These are phyloP conservation scores for Saussurea involucrata DNA, from an alignment of 129 eudicot species.

Conservation along the genomic window DNA sequence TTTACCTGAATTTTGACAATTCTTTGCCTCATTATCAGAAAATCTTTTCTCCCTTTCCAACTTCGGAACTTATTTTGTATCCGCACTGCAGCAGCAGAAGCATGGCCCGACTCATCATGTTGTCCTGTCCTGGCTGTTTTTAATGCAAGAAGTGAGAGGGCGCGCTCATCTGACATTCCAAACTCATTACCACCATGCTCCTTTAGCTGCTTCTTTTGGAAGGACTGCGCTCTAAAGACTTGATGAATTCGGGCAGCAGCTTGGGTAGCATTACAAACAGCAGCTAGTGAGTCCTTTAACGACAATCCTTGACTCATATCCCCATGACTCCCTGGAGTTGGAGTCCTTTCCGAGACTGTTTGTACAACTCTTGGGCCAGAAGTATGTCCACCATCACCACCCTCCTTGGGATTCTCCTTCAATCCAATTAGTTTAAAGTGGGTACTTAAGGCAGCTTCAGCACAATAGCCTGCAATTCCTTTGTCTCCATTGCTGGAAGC, in stretches of 20 bases:
- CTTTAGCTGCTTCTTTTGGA: conserved; percentile 73
- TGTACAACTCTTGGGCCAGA: conserved; percentile 55
- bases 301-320: conserved; percentile 63
- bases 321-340: conserved; percentile 56
- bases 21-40: conserved; percentile 65
- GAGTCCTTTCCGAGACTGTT: conserved; percentile 59
- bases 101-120: conserved; percentile 66
- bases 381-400: conserved; percentile 29
- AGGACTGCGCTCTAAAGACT: conserved; percentile 86
- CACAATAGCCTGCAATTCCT: conserved; percentile 93
- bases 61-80: conserved; percentile 90
- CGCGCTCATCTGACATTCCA: conserved; percentile 67
- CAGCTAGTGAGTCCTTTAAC: conserved; percentile 85
- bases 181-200: conserved; percentile 58
- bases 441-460: conserved; percentile 73
- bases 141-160: conserved; percentile 70
- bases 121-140: conserved; percentile 56
- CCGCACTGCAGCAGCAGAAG: conserved; percentile 94
- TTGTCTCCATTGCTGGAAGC: conserved; percentile 91
- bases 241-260: conserved; percentile 96
- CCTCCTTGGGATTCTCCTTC: conserved; percentile 54
- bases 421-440: conserved; percentile 58
- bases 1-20: conserved; percentile 91
- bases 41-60: conserved; percentile 89
- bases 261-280: conserved; percentile 93